Evolutionary conservation across 176 grass and related monocot species (phyloP), one percentile per base, ranked within the genome.

Genomic region (Oryza australiensis): DNA sequence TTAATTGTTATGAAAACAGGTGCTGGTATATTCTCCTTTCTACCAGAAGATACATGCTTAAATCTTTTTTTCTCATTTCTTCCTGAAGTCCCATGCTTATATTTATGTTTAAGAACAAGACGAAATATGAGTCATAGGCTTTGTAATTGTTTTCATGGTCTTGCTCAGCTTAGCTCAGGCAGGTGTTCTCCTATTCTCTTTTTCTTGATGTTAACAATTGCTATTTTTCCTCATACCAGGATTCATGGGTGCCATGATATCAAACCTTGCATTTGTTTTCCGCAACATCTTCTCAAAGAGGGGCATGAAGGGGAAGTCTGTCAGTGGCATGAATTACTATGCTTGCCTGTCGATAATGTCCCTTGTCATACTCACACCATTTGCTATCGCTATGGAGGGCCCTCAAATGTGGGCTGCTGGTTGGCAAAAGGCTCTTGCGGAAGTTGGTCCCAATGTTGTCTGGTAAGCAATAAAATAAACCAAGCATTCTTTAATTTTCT

Each of bases 321-420:
- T 97, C 38, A 92, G 92, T 71, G 94, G 94, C 77, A 97, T 97
- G 94, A 97, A 97, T 86, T 94, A 97, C 72, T 97, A 97, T 29
- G 92, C 94, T 10, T 97, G 94, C 51, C 82, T 97, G 22, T 97
- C 92, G 16, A 92, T 97, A 53, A 82, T 97, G 71, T 97, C 94
- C 42, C 74, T 94, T 26, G 35, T 97, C 76, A 94, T 97, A 87
- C 88, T 97, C 38, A 91, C 88, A 78, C 94, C 94, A 70, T 97
- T 97, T 75, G 89, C 94, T 60, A 87, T 97, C 34, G 94, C 90
- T 74, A 92, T 97, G 74, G 94, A 97, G 84, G 92, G 94, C 13
- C 92, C 92, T 12, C 83, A 94, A 79, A 72, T 94, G 76, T 97
- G 94, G 94, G 79, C 87, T 85, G 92, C 94, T 84, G 94, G 94